These are phyloP conservation scores for Kalanchoe fedtschenkoi DNA, from an alignment of 164 flowering plant genomes.

Conservation along the genomic window DNA sequence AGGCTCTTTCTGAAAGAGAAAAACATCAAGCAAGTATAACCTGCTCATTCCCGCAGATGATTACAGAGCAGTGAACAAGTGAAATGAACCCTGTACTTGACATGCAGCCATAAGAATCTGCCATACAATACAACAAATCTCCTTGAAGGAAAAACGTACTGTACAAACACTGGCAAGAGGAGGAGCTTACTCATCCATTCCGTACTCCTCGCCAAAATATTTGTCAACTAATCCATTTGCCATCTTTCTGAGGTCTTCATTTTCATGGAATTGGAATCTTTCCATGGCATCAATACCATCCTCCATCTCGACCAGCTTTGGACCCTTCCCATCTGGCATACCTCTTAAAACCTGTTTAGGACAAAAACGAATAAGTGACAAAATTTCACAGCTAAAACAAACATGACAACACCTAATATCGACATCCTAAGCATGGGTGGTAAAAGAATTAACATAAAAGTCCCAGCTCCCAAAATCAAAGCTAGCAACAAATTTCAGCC, in stretches of 20 bases:
- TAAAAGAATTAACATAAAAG: not conserved
- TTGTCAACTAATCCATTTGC: conserved; percentile 84
- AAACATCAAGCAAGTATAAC: no score
- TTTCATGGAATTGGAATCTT: conserved; percentile 92
- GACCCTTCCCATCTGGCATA: conserved; percentile 86
- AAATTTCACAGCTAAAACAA: not conserved
- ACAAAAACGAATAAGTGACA: not conserved
- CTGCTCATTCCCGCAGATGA: no score
- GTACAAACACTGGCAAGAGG: not conserved
- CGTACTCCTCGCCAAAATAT: conserved; percentile 88
- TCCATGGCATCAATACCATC: conserved; percentile 98
- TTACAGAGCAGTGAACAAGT: no score
- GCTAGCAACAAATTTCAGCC: not conserved
- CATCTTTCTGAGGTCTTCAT: conserved; percentile 81
- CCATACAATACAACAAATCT: not conserved
- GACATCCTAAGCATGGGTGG: not conserved
- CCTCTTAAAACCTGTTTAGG: conserved; percentile 67
- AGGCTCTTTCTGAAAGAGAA: no score
- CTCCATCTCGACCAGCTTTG: conserved; percentile 77
- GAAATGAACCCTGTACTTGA: not conserved
- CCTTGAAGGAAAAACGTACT: not conserved
- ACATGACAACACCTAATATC: not conserved
- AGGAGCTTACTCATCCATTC: conserved; percentile 59
- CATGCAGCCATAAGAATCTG: not conserved
- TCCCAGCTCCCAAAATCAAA: not conserved